phyloP scores from a whole-genome alignment of 176 grass and related monocot species.

The Saccharum officinarum region DNA sequence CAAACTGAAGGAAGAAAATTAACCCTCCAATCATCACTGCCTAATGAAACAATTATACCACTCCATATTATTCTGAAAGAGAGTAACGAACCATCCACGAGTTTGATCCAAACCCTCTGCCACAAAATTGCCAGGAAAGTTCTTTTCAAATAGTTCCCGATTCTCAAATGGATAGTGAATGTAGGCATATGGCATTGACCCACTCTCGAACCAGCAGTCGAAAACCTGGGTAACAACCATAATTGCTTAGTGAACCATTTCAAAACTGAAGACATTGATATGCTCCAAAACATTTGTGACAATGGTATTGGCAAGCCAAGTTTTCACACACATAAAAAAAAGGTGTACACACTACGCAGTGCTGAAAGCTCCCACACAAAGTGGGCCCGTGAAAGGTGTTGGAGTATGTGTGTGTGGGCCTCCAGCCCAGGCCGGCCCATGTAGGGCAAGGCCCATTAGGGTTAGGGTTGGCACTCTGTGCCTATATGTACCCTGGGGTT shows the following conservation, averaged over 20 bases:
- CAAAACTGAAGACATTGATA: conserved; percentile 15
- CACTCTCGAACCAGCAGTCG: conserved; percentile 99
- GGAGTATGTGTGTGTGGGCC: too few relatives aligned
- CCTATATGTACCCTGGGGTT: too few relatives aligned
- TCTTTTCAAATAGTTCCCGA: conserved; percentile 89
- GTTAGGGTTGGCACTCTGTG: too few relatives aligned
- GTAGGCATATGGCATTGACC: conserved; percentile 98
- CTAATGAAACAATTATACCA: conserved; percentile 3
- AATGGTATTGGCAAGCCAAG: conserved; percentile 11
- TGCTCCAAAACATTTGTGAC: background rate
- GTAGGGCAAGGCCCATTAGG: too few relatives aligned
- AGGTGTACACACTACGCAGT: background rate
- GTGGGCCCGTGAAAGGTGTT: background rate
- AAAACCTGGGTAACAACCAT: conserved; percentile 71
- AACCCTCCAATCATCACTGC: background rate
- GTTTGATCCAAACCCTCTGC: conserved; percentile 98
- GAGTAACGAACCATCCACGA: conserved; percentile 83
- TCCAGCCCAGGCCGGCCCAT: too few relatives aligned
- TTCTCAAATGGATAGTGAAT: conserved; percentile 99
- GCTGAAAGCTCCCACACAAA: background rate
- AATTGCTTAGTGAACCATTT: conserved; percentile 29
- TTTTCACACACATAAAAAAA: background rate
- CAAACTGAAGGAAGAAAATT: conserved; percentile 3
- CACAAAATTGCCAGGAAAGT: conserved; percentile 98
- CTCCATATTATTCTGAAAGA: conserved; percentile 20